phyloP scores from a whole-genome alignment of 257 asterid genomes.

The Solanum paucissectum region DNA sequence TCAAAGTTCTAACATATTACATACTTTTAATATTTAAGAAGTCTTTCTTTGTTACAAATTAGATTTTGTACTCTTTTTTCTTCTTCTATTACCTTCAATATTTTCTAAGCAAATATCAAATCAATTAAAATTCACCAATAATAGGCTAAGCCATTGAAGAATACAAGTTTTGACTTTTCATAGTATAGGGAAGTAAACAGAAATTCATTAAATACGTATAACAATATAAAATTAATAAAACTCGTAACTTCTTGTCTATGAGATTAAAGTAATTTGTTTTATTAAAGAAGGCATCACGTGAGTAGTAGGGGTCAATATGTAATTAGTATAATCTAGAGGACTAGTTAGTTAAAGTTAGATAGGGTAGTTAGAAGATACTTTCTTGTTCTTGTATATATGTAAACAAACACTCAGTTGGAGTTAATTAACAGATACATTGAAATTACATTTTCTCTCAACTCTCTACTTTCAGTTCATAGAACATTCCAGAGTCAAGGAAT shows the following conservation, averaged over 20 bases:
- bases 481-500: too few relatives aligned
- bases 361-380: too few relatives aligned
- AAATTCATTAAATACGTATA: background rate
- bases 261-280: background rate
- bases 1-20: background rate
- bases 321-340: too few relatives aligned
- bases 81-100: background rate
- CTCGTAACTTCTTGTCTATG: background rate
- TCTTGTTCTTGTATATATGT: too few relatives aligned
- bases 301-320: too few relatives aligned
- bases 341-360: too few relatives aligned
- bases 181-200: background rate
- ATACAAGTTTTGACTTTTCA: background rate
- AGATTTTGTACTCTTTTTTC: background rate
- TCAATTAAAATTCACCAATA: background rate
- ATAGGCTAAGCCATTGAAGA: background rate
- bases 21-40: too few relatives aligned
- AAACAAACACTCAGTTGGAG: too few relatives aligned
- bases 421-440: too few relatives aligned
- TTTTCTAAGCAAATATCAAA: background rate
- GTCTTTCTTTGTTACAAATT: background rate
- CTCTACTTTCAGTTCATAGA: background rate
- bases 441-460: too few relatives aligned
- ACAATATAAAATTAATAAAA: background rate
- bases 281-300: too few relatives aligned